Evolutionary conservation across 2,329 filamentous ascomycete genomes (phyloP), one percentile per base, ranked within the genome.

Genomic region (Xenoacremonium recifei): DNA sequence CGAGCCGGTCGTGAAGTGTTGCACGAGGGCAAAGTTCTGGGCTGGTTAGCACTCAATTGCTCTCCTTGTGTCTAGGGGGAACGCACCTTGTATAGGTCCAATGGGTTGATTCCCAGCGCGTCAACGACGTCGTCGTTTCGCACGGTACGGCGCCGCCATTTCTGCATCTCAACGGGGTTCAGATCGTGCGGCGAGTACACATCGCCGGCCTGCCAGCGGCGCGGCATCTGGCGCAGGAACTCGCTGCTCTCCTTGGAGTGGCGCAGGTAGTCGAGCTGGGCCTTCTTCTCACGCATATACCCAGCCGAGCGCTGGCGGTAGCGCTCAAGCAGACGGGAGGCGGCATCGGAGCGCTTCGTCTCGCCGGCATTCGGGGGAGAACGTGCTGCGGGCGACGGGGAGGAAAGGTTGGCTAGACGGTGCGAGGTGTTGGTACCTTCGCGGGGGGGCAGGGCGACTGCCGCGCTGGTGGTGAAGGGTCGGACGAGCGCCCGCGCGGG

Each of bases 171-270:
- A 25, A 73, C 70, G 18, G 82, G 76, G 41, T 81, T 85, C 61
- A 99, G 66, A 67, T 99, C 93, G 62, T 91, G 87, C 23, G 93
- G 93, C 45, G 90, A 79, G 69, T 97, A 97, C 39, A 96, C 77
- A 62, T 97, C 91, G 54, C 93, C 93, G 1, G 71, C 58, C 56
- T 75, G 73, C 85, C 87, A 97, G 30, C 77, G 75, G 35, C 91
- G 83, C 25, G 79, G 76, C 66, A 84, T 76, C 65, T 88, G 82
- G 48, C 68, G 72, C 55, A 81, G 67, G 63, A 81, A 80, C 49
- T 81, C 79, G 33, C 69, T 68, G 39, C 66, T 68, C 35, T 65
- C 54, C 57, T 68, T 68, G 50, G 63, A 60, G 51, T 66, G 62
- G 50, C 59, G 59, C 40, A 71, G 51, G 42, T 63, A 60, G 39